These are phyloP conservation scores for Ophiognomonia clavigignenti-juglandacearum DNA, from an alignment of 2,329 filamentous ascomycete species.

Conservation along the genomic window DNA sequence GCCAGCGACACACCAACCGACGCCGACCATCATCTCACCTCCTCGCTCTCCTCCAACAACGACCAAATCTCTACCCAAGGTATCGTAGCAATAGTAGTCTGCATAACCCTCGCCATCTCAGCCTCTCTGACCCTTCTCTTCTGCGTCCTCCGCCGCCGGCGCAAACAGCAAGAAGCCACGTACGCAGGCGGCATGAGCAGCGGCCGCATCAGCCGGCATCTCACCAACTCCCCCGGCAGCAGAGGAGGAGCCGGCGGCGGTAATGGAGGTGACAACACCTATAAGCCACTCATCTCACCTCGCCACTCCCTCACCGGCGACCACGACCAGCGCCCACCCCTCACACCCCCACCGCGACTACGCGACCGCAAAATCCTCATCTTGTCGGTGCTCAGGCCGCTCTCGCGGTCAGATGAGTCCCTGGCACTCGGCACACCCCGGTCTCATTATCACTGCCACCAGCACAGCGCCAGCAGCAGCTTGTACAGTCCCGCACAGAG, in stretches of 20 bases:
- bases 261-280: no score
- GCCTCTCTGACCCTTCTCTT: slow-evolving; percentile 31
- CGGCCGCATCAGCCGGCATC: slow-evolving; percentile 17
- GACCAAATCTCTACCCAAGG: slow-evolving; percentile 31
- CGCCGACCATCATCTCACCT: no score
- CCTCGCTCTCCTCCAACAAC: slow-evolving; percentile 16
- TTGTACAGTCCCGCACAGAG: slow-evolving; percentile 6
- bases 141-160: slow-evolving; percentile 31
- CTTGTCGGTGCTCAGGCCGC: slow-evolving; percentile 25
- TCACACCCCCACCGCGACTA: slow-evolving; percentile 44
- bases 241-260: no score
- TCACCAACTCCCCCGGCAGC: slow-evolving; percentile 19
- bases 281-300: slow-evolving; percentile 38
- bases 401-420: slow-evolving; percentile 5
- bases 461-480: slow-evolving; percentile 11
- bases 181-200: slow-evolving; percentile 12
- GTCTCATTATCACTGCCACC: neutral
- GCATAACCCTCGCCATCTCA: slow-evolving; percentile 33
- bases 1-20: no score
- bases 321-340: slow-evolving; percentile 17
- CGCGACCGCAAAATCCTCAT: slow-evolving; percentile 41
- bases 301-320: slow-evolving; percentile 24
- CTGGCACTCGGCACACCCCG: slow-evolving; percentile 14
- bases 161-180: slow-evolving; percentile 16
- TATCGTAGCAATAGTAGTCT: slow-evolving; percentile 41